Conservation (phyloP, 805 yeast genomes). For the Candida boleticola region DNA sequence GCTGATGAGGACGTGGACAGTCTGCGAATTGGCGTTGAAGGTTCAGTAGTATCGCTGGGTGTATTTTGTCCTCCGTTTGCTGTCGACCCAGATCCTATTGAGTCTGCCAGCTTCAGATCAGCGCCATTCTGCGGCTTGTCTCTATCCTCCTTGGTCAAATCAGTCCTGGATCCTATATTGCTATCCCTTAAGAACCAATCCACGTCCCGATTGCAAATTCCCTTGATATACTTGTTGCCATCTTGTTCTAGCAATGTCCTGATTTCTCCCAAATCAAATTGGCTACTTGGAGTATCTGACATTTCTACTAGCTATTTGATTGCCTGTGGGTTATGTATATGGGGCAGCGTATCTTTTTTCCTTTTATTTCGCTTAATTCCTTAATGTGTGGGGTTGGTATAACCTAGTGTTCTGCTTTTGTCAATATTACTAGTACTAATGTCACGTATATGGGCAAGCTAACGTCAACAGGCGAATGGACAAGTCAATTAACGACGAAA, state of each 20-base stretch:
- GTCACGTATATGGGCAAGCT: no score
- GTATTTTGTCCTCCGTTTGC: not conserved
- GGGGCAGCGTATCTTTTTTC: no score
- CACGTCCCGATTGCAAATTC: conserved; percentile 43
- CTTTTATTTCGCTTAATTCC: no score
- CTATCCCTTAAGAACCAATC: conserved; percentile 52
- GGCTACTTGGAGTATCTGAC: not conserved
- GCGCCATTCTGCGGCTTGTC: not conserved
- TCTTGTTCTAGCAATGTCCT: conserved; percentile 22
- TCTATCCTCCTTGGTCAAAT: not conserved
- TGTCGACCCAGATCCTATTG: not conserved
- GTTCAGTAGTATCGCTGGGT: not conserved
- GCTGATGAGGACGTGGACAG: not conserved
- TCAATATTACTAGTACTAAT: no score
- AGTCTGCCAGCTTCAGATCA: not conserved
- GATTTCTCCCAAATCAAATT: conserved; percentile 19
- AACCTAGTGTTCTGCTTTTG: no score
- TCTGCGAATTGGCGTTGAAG: not conserved
- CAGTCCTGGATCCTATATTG: conserved; percentile 8
- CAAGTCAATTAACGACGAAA: no score
- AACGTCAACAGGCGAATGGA: no score
- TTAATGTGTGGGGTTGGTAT: no score
- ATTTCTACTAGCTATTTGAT: no score
- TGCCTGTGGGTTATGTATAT: no score
- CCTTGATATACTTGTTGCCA: conserved; percentile 19